Evolutionary conservation across 1,139 yeast genomes (phyloP), one percentile per base, ranked within the genome.

Genomic region (Saccharomyces hybrid): DNA sequence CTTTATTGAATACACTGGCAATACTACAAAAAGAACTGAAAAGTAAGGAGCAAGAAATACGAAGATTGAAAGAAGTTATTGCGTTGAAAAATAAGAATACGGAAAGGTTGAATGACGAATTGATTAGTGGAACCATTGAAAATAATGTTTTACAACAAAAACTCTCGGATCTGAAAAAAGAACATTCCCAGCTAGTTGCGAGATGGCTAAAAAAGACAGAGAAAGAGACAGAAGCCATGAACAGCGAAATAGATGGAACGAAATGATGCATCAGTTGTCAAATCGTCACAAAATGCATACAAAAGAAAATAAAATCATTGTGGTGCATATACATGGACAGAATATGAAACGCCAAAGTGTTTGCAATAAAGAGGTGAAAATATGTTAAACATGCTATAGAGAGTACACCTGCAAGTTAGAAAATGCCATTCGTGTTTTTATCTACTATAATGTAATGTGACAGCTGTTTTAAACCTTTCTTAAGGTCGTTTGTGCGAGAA

Each of bases 41-140:
- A 11, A 44, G 46, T 3, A 62, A 59, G 41, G 64, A 64, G 7
- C 31, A 16, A 6, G 62, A 62, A 32, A 55, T 65, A 0, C 42
- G 38, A 5, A 51, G 53, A 13, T 51, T 65, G 51, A 51, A 56
- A 13, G 76, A 78, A 50, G 84, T 82, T 52, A 65, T 80, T 3
- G 64, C 64, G n/a, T 78, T 82, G 58, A 82, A 79, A 67, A 76
- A 77, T 53, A 77, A 78, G 58, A 77, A 83, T 13, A 75, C 83
- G 26, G 89, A 84, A 59, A 71, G 78, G 14, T 72, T 85, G 47
- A 85, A 86, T 60, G 95, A 88, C 66, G 95, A 87, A 61, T 71
- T 85, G 14, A 73, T 89, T 49, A 80, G 88, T 27, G 71, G 79
- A 51, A 87, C 83, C 63, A 83, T 89, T 52, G 95, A 86, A 66